Percentiles rank a stretch among this genome's conserved stretches.
Conservation (phyloP, 2,329 filamentous ascomycete species). For the Thelonectria discophora region DNA sequence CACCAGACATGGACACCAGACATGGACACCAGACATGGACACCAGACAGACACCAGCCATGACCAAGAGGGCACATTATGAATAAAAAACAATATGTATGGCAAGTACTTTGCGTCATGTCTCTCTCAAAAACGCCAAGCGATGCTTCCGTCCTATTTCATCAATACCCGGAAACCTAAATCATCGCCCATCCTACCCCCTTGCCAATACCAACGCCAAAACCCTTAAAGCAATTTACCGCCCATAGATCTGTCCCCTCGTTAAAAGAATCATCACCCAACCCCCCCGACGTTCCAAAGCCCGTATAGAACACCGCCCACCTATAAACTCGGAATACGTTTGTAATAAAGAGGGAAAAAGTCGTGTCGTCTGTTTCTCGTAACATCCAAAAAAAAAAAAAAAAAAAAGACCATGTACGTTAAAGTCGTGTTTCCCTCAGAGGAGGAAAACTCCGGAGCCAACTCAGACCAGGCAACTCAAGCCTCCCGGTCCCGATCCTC, state of each 20-base stretch:
- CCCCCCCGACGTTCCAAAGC: not conserved
- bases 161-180: conserved; percentile 24
- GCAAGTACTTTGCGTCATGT: not conserved
- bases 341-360: not conserved
- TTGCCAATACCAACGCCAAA: conserved; percentile 36
- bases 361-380: not conserved
- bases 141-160: conserved; percentile 33
- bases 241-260: not conserved
- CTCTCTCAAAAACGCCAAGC: conserved; percentile 37
- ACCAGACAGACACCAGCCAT: too few species aligned
- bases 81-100: too few species aligned
- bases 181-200: conserved; percentile 11
- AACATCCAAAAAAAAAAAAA: not conserved
- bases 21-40: too few species aligned
- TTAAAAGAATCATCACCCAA: too few species aligned
- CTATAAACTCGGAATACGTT: not conserved
- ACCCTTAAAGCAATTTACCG: conserved; percentile 21
- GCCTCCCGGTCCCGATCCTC: conserved; percentile 30
- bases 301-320: not conserved
- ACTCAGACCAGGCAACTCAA: too few species aligned
- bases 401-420: not conserved
- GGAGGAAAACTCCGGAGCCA: not conserved
- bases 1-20: too few species aligned
- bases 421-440: not conserved
- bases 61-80: too few species aligned